Evolutionary conservation across 768 basidiomycete genomes (phyloP).

Genomic region (Termitomyces sp.): DNA sequence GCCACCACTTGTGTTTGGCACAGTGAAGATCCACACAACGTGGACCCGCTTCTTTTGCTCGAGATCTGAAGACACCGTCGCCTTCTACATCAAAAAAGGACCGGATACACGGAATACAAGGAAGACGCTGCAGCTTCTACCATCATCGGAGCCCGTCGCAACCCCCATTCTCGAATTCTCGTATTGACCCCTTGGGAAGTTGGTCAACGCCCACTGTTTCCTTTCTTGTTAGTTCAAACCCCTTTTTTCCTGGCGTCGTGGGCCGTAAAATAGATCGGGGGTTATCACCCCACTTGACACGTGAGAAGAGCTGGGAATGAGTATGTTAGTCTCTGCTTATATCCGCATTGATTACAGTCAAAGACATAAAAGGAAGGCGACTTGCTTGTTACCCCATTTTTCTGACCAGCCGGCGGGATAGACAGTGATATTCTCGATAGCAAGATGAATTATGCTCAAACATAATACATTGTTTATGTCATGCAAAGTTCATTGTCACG

Average conservation of each 20-base stretch:
- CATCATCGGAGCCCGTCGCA: conserved; percentile 3
- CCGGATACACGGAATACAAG: background rate
- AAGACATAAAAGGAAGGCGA: background rate
- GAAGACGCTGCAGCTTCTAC: background rate
- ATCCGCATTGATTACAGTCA: background rate
- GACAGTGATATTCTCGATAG: background rate
- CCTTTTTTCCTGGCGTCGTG: background rate
- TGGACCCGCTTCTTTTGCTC: background rate
- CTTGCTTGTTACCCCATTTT: background rate
- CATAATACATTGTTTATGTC: background rate
- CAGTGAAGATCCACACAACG: background rate
- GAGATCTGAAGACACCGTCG: background rate
- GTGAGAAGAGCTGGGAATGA: background rate
- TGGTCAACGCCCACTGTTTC: background rate
- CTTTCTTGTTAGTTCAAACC: background rate
- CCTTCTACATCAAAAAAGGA: background rate
- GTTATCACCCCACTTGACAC: background rate
- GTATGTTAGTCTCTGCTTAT: background rate
- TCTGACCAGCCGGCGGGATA: background rate
- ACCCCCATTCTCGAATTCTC: background rate
- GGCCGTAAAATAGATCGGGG: background rate
- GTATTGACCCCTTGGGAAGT: background rate
- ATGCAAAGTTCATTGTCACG: background rate
- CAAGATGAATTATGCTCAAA: no score
- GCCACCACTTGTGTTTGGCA: background rate